Evolutionary conservation across 768 basidiomycete species (phyloP), one percentile per base, ranked within the genome.

Genomic region (Rickenella mellea): DNA sequence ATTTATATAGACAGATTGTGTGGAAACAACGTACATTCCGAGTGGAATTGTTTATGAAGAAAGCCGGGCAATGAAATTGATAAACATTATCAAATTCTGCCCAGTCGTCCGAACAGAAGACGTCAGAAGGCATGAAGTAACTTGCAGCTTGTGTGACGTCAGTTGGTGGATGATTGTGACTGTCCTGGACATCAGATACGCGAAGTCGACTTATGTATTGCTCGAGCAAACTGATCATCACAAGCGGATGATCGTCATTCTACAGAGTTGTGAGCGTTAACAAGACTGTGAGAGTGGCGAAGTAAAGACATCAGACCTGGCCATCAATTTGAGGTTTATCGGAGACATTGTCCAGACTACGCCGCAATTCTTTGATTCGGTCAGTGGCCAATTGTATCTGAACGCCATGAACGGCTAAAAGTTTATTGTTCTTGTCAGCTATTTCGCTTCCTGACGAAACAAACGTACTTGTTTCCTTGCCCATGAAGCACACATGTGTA

Each of bases 41-140:
- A 24, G 81, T 76, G 20, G 76, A 70, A 53, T 78, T 79, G 51
- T 80, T 82, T 65, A 91, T 68, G 51, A 78, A 80, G 35, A 94
- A 70, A 37, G 77, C 82, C 1, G 91, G 92, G 47, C 77, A 83
- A 60, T 96, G 91, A 12, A 91, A 72, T 54, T 94, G 87, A 55
- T 92, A 89, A 20, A 92, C 89, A 52, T 93, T 86, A 55, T 86
- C 82, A 61, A 94, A 97, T 46, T 80, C 76, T 2, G 72, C 74
- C 83, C 78, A 82, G 52, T 88, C 84, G 19, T 76, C 67, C 21
- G 78, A 67, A 9, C 79, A 76, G 26, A 82, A 71, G 32, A 75
- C 71, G 51, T 83, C 79, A 10, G 78, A 69, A 24, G 82, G 80
- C 61, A 84, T 74, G 43, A 77, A 70, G 50, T 83, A 83, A 41